Evolutionary conservation across 2,329 filamentous ascomycete species (phyloP).

Genomic region (Allantophomopsis lycopodina): DNA sequence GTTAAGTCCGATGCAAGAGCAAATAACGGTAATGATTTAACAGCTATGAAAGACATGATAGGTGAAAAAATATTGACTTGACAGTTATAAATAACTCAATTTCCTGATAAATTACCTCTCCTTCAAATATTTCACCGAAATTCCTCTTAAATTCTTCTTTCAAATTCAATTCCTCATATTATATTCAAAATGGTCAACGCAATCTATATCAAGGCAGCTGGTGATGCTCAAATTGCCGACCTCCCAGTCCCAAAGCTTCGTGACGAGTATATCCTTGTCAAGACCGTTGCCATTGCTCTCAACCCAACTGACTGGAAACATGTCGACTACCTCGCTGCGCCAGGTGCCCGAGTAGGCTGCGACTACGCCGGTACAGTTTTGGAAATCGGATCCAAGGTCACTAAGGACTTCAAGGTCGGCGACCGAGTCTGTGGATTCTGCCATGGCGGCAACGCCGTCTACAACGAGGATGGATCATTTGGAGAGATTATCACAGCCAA

Average conservation of each 20-base stretch:
- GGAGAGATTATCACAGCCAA: slow-evolving; percentile 15
- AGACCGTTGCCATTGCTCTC: slow-evolving; percentile 15
- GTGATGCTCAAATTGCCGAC: slow-evolving; percentile 8
- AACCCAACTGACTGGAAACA: slow-evolving; percentile 20
- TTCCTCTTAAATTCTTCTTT: too few relatives aligned
- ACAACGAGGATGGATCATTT: slow-evolving; percentile 27
- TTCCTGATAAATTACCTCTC: too few relatives aligned
- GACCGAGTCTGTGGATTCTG: slow-evolving; percentile 29
- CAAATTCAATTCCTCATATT: too few relatives aligned
- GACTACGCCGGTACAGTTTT: slow-evolving; percentile 33
- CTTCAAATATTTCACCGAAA: too few relatives aligned
- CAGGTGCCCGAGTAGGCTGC: slow-evolving; percentile 16
- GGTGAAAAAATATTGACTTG: too few relatives aligned
- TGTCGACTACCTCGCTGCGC: slow-evolving; percentile 3
- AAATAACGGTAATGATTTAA: too few relatives aligned
- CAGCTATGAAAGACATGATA: too few relatives aligned
- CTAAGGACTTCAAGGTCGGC: slow-evolving; percentile 27
- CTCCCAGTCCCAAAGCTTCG: slow-evolving; percentile 13
- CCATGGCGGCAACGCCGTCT: slow-evolving; percentile 21
- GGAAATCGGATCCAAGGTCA: slow-evolving; percentile 27
- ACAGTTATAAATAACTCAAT: too few relatives aligned
- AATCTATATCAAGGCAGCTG: slow-evolving; percentile 2
- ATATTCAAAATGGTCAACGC: background rate
- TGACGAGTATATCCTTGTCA: slow-evolving; percentile 17
- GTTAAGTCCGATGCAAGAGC: too few relatives aligned